Base-by-base conservation (phyloP, 352 stramenopile species). In the Paralagenidium karlingii region DNA sequence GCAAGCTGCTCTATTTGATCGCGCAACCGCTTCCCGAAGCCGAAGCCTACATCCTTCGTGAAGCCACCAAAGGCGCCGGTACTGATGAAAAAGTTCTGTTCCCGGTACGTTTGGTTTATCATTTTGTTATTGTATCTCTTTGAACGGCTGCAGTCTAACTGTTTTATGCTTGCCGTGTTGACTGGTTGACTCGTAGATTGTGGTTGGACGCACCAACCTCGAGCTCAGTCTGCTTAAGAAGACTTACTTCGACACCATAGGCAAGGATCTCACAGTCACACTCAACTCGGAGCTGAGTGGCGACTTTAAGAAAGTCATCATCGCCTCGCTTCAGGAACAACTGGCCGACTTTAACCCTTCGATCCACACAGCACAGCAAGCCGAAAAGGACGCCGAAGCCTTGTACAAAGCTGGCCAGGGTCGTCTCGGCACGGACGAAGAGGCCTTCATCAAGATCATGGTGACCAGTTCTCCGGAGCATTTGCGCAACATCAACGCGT, bases 191-290 rank as follows among this genome's bases (percentile, higher is more conserved):
- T 13, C n/a, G n/a, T n/a, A n/a, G n/a, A n/a, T n/a, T n/a, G n/a
- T 48, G 6, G 18, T 29, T 21, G 41, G 41, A 15, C 41, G 73
- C 45, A 82, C 73, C 4, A 80, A 82, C 45, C 52, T 49, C 8
- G 73, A 87, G 46, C 63, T 87, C 37, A 57, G 53, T 45, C 82
- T 87, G 47, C 63, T 87, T 38, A 84, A 84, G 55, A 81, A 82
- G 55, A 78, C 73, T 0, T 87, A 67, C 58, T 84, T 68, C 40
- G 66, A 79, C 27, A 34, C 74, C 30, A 61, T 66, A 53, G 48
- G 51, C 36, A 53, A 76, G 32, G 73, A 87, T 33, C 47, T 87
- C 33, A 59, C 58, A 21, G 68, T 77, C 25, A 51, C 58, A 26
- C 48, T 84, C 40, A 55, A 78, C 47, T 51, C 50, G 32, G 73